Evolutionary conservation across 495 filamentous ascomycete species (phyloP).

Genomic region (Neurospora hispaniola): DNA sequence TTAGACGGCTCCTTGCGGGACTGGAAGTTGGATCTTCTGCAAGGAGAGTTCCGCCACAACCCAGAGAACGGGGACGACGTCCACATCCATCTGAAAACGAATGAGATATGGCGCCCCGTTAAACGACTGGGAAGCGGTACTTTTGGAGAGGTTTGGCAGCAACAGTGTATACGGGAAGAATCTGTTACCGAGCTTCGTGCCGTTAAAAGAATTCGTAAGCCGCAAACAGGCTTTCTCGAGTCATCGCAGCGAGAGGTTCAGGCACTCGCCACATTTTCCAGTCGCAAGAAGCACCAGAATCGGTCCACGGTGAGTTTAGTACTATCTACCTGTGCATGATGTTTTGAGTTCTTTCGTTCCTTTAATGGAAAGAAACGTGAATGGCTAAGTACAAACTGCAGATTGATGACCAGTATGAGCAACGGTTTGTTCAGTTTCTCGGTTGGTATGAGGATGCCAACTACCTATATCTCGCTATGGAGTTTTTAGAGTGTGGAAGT

Average conservation of each 20-base stretch:
- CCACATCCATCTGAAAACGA: background rate
- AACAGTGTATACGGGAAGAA: background rate
- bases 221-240: background rate
- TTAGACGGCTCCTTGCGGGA: background rate
- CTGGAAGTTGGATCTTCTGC: background rate
- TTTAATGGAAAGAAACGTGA: background rate
- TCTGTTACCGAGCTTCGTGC: background rate
- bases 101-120: background rate
- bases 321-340: background rate
- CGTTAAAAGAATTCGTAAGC: background rate
- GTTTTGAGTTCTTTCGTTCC: background rate
- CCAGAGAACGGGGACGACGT: background rate
- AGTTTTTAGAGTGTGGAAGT: background rate
- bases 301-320: background rate
- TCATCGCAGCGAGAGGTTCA: background rate
- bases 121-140: background rate
- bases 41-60: no score
- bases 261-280: background rate
- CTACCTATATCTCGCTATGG: background rate
- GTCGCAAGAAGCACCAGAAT: background rate
- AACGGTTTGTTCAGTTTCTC: background rate
- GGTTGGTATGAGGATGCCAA: background rate
- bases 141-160: background rate
- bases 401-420: background rate
- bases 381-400: background rate